A percentile compares a stretch with the other conserved stretches of the same genome.
Evolutionary conservation across 164 flowering plant species (phyloP).

Genomic region (Tetracentron sinense): DNA sequence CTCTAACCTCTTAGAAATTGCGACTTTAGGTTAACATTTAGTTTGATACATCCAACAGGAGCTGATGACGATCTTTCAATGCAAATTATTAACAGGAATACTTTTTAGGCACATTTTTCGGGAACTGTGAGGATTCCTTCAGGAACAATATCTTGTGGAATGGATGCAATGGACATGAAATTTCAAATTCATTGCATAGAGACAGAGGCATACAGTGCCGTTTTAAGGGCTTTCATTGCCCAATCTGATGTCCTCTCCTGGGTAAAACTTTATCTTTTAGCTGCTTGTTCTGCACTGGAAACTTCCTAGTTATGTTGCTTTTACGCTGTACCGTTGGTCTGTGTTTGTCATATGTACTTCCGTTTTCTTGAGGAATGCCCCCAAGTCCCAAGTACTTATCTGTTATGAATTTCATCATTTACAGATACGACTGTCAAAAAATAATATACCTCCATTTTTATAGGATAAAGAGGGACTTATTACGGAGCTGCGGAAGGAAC

Average conservation of each 20-base stretch:
- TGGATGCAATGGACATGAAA: conserved; percentile 21
- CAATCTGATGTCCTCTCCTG: conserved; percentile 39
- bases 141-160: conserved; percentile 6
- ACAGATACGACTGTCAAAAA: too few species aligned
- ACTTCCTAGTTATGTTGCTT: background rate
- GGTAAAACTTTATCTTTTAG: conserved; percentile 23
- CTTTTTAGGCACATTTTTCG: conserved; percentile 1
- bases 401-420: too few species aligned
- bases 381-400: too few species aligned
- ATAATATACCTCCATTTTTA: background rate
- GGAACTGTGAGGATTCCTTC: conserved; percentile 4
- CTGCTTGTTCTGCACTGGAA: background rate
- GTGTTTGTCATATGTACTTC: background rate
- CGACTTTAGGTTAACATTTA: background rate
- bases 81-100: conserved; percentile 6
- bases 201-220: conserved; percentile 32
- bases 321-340: conserved; percentile 1
- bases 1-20: background rate
- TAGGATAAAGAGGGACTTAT: conserved; percentile 37
- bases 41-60: conserved; percentile 15
- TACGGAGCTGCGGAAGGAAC: conserved; percentile 35
- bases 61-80: conserved; percentile 11
- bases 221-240: conserved; percentile 40
- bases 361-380: background rate
- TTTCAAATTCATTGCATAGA: conserved; percentile 29